A percentile compares a stretch with the other conserved stretches of the same genome.
Conservation (phyloP, 371 early-diverging fungal species). For the Apophysomyces ossiformis region DNA sequence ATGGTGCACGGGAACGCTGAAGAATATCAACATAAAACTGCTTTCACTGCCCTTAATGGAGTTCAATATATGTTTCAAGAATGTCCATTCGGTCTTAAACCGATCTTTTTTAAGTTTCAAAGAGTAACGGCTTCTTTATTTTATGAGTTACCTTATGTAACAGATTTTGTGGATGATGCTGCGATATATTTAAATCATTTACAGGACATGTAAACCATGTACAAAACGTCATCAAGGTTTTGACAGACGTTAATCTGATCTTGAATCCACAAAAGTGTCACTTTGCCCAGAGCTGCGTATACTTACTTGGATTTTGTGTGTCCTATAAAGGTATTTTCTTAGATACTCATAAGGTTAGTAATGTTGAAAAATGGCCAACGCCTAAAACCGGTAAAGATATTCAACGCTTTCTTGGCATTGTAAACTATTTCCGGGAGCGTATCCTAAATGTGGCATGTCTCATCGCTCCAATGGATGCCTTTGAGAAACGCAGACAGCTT, state of each 20-base stretch:
- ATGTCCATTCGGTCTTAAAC: background rate
- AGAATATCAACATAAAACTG: conserved; percentile 9
- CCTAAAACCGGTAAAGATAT: conserved; percentile 19
- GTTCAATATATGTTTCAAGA: no score
- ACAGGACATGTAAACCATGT: conserved; percentile 11
- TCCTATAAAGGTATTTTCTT: conserved; percentile 17
- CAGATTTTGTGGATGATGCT: conserved; percentile 15
- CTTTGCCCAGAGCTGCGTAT: conserved; percentile 13
- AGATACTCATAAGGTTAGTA: conserved; percentile 16
- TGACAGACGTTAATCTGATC: conserved; percentile 18
- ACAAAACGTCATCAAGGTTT: conserved; percentile 7
- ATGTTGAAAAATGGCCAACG: conserved; percentile 18
- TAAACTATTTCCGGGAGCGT: conserved; percentile 30
- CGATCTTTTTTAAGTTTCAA: conserved; percentile 27
- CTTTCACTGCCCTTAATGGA: background rate
- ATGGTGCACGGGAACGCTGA: conserved; percentile 12
- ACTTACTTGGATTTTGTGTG: conserved; percentile 21
- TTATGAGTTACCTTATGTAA: background rate
- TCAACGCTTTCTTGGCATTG: conserved; percentile 21
- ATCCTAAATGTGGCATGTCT: no score
- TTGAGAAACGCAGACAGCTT: no score
- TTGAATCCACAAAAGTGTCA: conserved; percentile 26
- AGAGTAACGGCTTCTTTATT: conserved; percentile 20
- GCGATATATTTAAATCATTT: background rate
- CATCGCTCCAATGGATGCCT: no score